Evolutionary conservation across 2,329 filamentous ascomycete species (phyloP), one percentile per base, ranked within the genome.

Genomic region (Phialophora expanda): DNA sequence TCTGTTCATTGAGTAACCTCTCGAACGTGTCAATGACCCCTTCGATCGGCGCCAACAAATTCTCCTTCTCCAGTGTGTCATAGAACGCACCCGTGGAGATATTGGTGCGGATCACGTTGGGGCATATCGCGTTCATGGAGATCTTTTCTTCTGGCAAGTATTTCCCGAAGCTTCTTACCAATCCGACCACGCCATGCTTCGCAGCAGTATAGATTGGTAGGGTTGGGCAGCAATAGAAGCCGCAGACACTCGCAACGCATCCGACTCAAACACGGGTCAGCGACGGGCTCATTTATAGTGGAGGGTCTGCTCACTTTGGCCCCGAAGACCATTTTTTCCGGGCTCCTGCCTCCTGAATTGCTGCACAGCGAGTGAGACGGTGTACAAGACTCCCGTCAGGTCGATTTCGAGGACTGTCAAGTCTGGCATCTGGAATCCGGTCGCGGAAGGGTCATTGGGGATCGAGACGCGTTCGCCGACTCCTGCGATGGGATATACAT

Each of bases 371-470:
- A 82, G 72, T 0, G 75, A 75, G 6, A 76, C 70, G 0, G 79
- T 82, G 62, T 79, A 81, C 56, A 82, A 58, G n/a, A 81, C 74
- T 1, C 79, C 80, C 17, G 74, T 79, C 55, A 81, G 64, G 69
- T 81, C 77, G 3, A 81, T 71, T 30, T 81, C 78, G 20, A 82
- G 48, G 1, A 76, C 74, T 1, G 56, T 69, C 50, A 82, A 63
- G 69, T 82, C 72, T 4, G 80, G 80, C 67, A 77, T 78, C 12
- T 71, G 71, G 50, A 80, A 81, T 1, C 67, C 64, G 0, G 60
- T 62, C 12, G 54, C 46, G 20, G 58, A 57, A 30, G 61, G 61
- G 8, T 72, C 53, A 38, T 73, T 75, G 12, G 68, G 72, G 12
- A 81, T 71, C 73, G 76, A 80, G 34, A 70, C 70, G n/a, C 73